Base-by-base conservation (phyloP, 345 rosid species). In the Heritiera fomes region DNA sequence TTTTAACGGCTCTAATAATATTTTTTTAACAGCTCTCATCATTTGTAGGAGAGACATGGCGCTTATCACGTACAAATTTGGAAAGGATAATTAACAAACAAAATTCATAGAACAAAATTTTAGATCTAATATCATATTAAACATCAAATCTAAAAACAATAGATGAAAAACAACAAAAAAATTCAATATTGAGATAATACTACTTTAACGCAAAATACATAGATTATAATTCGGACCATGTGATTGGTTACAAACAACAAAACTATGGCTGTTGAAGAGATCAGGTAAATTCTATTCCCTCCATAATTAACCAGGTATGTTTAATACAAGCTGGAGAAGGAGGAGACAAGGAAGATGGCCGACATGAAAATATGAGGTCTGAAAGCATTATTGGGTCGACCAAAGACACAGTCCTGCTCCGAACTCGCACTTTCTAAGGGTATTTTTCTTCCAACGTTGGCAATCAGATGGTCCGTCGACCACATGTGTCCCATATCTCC, bases 391-490 rank as follows among this genome's bases (percentile, higher is more conserved):
- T 7, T 11, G 3, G 62, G 43, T 15, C 61, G 45, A 71, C 46
- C 34, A 41, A 14, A 41, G 66, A 15, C 34, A 14, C 15, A 52
- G 18, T 13, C 18, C 6, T 14, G 56, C 17, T 50, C 55, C 56
- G 6, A 52, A 52, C 17, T 52, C 56, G 18, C 15, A 52, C 67
- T 64, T 55, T 43, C 18, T 6, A 66, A 18, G 47, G 17, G 52
- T 23, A 23, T 18, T 20, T 23, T 56, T n/a, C 6, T 34, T 34
- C 30, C 52, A 69, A 71, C 66, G 45, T 64, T 17, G 11, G 50
- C 40, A 41, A 76, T 53, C 77, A 62, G 49, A 32, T n/a, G 58
- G 5, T 41, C 13, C 55, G 4, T 63, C 76, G 83, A 80, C 83
- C 83, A 76, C 79, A 20, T 3, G 30, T 34, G 23, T 70, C 47